Evolutionary conservation across 2,329 filamentous ascomycete genomes (phyloP).

Genomic region (Aspergillus ruber): DNA sequence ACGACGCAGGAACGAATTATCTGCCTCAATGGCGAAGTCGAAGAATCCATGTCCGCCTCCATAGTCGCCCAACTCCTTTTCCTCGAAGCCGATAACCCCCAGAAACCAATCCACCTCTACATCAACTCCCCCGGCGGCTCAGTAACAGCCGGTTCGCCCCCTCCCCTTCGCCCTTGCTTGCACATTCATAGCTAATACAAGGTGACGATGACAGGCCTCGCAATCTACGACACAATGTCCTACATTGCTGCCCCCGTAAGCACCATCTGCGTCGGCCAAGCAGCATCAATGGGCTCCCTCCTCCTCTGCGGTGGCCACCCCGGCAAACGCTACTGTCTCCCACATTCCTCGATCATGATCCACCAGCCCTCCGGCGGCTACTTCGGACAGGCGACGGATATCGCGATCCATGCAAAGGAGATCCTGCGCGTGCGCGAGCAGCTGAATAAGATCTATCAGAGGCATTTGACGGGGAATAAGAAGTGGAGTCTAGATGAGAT

Average conservation of each 20-base stretch:
- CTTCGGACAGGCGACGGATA: constrained; percentile 65
- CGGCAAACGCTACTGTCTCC: constrained; percentile 79
- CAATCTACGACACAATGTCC: constrained; percentile 98
- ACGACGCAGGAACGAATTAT: constrained; percentile 73
- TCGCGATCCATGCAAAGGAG: constrained; percentile 95
- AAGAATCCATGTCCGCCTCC: constrained; percentile 84
- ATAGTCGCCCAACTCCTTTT: constrained; percentile 95
- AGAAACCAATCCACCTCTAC: constrained; percentile 94
- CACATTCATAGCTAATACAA: neutral
- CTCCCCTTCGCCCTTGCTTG: neutral
- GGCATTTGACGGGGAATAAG: constrained; percentile 67
- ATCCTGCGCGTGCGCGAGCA: constrained; percentile 80
- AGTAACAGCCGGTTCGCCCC: constrained; percentile 64
- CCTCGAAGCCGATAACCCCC: constrained; percentile 92
- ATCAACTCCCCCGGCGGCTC: constrained; percentile 95
- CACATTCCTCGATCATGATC: constrained; percentile 94
- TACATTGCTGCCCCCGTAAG: constrained; percentile 91
- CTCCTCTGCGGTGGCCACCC: constrained; percentile 78
- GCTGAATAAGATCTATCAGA: constrained; percentile 82
- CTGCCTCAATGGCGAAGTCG: constrained; percentile 84
- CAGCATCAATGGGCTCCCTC: constrained; percentile 89
- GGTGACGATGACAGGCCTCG: constrained; percentile 41
- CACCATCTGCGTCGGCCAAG: constrained; percentile 90
- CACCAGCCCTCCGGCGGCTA: constrained; percentile 85
- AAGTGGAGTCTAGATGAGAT: constrained; percentile 72